Conservation (phyloP, 129 eudicot genomes). For the Ambrosia artemisiifolia region DNA sequence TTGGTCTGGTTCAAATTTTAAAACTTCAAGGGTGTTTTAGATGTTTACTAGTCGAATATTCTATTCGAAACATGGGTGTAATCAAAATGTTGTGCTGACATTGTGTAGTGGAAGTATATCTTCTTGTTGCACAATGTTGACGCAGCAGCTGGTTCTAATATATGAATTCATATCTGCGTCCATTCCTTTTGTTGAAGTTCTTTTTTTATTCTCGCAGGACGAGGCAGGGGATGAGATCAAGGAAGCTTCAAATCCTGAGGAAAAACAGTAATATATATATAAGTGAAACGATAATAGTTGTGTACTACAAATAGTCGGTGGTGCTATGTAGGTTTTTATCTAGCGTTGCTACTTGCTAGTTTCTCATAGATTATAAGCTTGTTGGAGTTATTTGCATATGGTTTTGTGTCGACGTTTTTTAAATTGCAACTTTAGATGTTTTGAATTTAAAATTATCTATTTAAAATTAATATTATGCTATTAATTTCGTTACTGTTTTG, state of each 20-base stretch:
- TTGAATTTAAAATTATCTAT: no score
- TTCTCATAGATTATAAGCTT: neutral
- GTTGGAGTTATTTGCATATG: slow-evolving; percentile 5
- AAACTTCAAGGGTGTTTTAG: neutral
- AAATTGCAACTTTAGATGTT: neutral
- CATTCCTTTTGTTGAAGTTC: neutral
- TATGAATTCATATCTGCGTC: neutral
- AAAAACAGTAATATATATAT: slow-evolving; percentile 14
- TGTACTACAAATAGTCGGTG: slow-evolving; percentile 3
- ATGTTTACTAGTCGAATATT: neutral
- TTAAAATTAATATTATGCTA: no score
- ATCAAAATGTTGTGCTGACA: neutral
- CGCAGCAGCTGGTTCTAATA: neutral
- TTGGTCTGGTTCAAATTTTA: neutral
- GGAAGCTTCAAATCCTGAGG: slow-evolving; percentile 28
- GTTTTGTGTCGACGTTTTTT: slow-evolving; percentile 3
- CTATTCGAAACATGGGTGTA: neutral
- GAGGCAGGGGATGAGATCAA: slow-evolving; percentile 27
- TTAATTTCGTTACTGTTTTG: no score
- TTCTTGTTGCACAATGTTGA: neutral
- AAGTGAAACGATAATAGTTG: slow-evolving; percentile 8
- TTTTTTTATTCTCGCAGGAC: neutral
- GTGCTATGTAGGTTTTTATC: slow-evolving; percentile 9
- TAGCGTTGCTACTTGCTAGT: neutral
- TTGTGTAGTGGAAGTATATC: neutral